Base-by-base conservation (phyloP, 2,329 filamentous ascomycete genomes). In the Xylariales sp. region DNA sequence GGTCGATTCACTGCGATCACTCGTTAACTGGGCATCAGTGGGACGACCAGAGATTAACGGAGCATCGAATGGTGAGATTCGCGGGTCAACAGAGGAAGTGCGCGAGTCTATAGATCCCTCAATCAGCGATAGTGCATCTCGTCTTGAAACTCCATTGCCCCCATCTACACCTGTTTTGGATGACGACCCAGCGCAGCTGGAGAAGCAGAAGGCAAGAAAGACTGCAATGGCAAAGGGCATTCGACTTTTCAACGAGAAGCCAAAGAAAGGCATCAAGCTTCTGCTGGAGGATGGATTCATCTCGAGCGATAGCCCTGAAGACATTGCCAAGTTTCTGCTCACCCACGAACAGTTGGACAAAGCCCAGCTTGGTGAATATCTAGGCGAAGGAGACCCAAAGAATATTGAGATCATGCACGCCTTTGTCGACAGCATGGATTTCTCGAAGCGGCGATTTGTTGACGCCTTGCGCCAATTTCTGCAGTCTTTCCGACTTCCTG, bases 331-430 rank as follows among this genome's bases (percentile, higher is more conserved):
- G 14, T 98, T 98, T 57, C 66, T 98, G 15, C 59, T 91, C 7
- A 76, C 72, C 21, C 91, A 93, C 52, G 88, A 95, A 12, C 80
- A 82, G 20, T 70, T 98, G 4, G 88, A 96, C 65, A 98, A 98
- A 65, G 80, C 86, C 5, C 84, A 90, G 55, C 83, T 98, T 31
- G 93, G 93, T 51, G 93, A 98, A 60, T 98, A 85, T 50, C 75
- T 98, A 6, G 93, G 93, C 29, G 93, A 98, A 61, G 93, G 89
- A 23, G 91, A 98, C 10, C 74, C 88, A 2, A 83, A 90, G 55
- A 94, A 97, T 55, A 90, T 98, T 52, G 88, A 91, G 44, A 95
- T 88, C 50, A 98, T 98, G 93, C 93, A 98, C 61, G 88, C 89
- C 5, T 98, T 98, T 61, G 91, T 98, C 11, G 91, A 98, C 52